These are phyloP conservation scores for Protostelium mycophagum DNA, from an alignment of 78 protist genomes.

Conservation along the genomic window DNA sequence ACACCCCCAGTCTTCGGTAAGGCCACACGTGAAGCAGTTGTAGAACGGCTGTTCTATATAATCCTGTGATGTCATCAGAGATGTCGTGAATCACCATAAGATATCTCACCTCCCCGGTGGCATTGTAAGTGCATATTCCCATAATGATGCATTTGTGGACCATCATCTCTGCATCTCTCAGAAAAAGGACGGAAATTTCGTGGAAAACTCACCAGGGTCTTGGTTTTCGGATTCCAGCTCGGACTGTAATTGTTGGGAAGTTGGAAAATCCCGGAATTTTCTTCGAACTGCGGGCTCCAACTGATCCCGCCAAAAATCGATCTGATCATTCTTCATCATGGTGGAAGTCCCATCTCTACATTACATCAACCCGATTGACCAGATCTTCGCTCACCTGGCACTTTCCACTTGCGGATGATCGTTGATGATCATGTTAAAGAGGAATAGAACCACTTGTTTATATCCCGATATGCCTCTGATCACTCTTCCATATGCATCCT, in stretches of 20 bases:
- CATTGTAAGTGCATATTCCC: not conserved
- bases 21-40: not conserved
- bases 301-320: not conserved
- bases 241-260: not conserved
- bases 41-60: not conserved
- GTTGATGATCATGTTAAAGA: conserved; percentile 42
- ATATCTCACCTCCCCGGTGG: not conserved
- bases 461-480: not conserved
- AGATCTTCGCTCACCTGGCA: too few relatives aligned
- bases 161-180: not conserved
- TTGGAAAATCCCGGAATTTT: not conserved
- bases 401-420: not conserved
- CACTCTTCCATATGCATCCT: not conserved
- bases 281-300: not conserved
- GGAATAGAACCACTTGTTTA: conserved; percentile 44
- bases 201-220: too few relatives aligned
- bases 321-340: not conserved
- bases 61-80: too few relatives aligned
- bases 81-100: not conserved
- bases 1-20: not conserved
- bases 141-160: not conserved
- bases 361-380: too few relatives aligned
- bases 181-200: too few relatives aligned
- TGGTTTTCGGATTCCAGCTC: not conserved
- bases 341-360: too few relatives aligned